Base-by-base conservation (phyloP, 1,284 basidiomycete species). In the Anthracocystis walkeri region DNA sequence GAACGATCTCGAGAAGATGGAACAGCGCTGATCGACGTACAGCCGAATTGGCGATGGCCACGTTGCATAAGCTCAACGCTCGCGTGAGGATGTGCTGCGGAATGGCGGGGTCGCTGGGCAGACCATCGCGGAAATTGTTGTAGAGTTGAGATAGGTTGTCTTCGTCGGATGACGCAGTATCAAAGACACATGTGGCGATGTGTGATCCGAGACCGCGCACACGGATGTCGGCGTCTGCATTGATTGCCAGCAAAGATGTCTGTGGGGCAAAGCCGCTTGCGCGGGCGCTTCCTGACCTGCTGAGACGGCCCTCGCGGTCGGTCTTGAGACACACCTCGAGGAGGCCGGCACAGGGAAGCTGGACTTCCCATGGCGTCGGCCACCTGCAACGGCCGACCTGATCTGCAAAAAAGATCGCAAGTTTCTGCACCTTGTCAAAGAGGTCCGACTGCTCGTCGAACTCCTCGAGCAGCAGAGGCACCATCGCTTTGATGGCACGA, bases 11-110 rank as follows among this genome's bases (percentile, higher is more conserved):
- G 63, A 97, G 87, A 40, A 98, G 85, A 84, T 95, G 91, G 89
- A 92, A 95, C 80, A 96, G 93, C 1, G 94, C 89, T 0, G 90
- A 91, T n/a, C 92, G 89, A n/a, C 95, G 89, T 12, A 92, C 89
- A 1, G 89, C 89, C 2, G 93, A 92, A 81, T 91, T 92, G 20
- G 90, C 89, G 33, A 97, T 89, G 87, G 95, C 91, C 68, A 93
- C 89, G 84, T 97, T 97, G 25, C 91, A 90, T 29, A 95, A 87
- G 68, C 90, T 90, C 16, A 97, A 85, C 21, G 93, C 88, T 44
- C 93, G 89, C 10, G 93, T 93, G 40, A 94, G 85, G 87, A 94
- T 92, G 41, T 87, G 86, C 82, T 97, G 94, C 77, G 89, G 90
- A 58, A 92, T 92, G 60, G 71, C 50, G 44, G 67, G 40, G 44